Evolutionary conservation across 106 monocot genomes (phyloP), one percentile per base, ranked within the genome.

Genomic region (Acorus gramineus): DNA sequence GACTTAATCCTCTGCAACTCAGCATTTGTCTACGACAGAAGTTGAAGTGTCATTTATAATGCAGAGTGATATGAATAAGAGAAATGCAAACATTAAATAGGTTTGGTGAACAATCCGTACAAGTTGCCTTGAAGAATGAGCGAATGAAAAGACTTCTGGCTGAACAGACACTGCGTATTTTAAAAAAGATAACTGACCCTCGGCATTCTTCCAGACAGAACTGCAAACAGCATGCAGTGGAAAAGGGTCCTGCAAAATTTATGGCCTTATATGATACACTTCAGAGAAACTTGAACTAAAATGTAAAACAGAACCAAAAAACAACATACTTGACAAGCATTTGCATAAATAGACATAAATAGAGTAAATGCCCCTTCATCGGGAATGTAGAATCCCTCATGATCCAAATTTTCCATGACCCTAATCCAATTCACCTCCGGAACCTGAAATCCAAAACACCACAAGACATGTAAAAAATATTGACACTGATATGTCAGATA

Each of bases 121-220:
- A 85, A 91, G 64, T 59, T 85, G 77, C 55, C 81, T 82, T 74
- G 78, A 61, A 75, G 79, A 88, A 81, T 98, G 85, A 14, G 79
- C 80, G 82, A 88, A 92, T 50, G 91, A 81, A 67, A 92, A 98
- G 48, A 85, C 64, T 75, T 85, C 83, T 73, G 83, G 63, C 44
- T 72, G 50, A 12, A 83, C 85, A 51, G 69, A 67, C 3, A 85
- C 92, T 28, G 88, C 92, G 74, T 98, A 68, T 77, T 63, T 98
- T 63, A 98, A 63, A 47, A 98, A 92, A 65, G 98, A 98, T 68
- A 98, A 64, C 42, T 98, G 98, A 14, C 98, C 91, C 70, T 92
- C 92, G 56, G 82, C 66, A 81, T 98, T 98, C 66, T 81, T 76
- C 91, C 98, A 98, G 8, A 92, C 63, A 66, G 77, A 83, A 12